Evolutionary conservation across 805 yeast genomes (phyloP), one percentile per base, ranked within the genome.

Genomic region (Komagataella phaffii): DNA sequence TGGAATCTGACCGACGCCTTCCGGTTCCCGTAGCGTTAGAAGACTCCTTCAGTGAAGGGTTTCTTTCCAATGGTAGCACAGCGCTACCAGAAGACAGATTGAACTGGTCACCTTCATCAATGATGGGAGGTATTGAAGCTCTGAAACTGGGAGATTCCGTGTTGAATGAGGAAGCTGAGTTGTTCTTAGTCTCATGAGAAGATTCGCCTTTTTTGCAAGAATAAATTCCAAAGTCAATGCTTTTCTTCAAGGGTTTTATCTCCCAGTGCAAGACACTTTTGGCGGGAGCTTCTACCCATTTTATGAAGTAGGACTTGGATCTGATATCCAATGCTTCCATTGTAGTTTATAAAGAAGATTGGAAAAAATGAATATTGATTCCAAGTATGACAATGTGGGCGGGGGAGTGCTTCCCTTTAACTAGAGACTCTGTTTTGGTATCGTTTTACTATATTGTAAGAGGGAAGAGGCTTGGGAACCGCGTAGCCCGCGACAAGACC

Each of bases 321-420:
- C 90, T 95, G 21, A 93, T 80, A 66, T 91, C 97, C 49, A 93
- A 76, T 2, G 89, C 82, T 66, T 91, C 98, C 96, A 89, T 87
- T 24, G 24, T 54, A 19, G 21, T n/a, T 45, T 14, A 14, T 45
- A 14, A 45, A 4, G n/a, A 30, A 8, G 40, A 30, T 14, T 30
- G 14, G 40, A 14, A 30, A 21, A 30, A 30, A 10, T 8, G 40
- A 30, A 30, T 30, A 30, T 14, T 10, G 10, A 30, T 30, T 30
- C 40, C 40, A 30, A 14, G 40, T 30, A 2, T 30, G 40, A 30
- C 40, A 30, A 30, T 30, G 40, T 8, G 4, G 40, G 40, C 40
- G 40, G n/a, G 40, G 40, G 36, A 24, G 14, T 30, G 40, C 14
- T 14, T 30, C 40, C 40, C 40, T 30, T 30, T 30, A 30, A 30